Conservation (phyloP, 805 yeast genomes). For the Sugiyamaella floridensis region DNA sequence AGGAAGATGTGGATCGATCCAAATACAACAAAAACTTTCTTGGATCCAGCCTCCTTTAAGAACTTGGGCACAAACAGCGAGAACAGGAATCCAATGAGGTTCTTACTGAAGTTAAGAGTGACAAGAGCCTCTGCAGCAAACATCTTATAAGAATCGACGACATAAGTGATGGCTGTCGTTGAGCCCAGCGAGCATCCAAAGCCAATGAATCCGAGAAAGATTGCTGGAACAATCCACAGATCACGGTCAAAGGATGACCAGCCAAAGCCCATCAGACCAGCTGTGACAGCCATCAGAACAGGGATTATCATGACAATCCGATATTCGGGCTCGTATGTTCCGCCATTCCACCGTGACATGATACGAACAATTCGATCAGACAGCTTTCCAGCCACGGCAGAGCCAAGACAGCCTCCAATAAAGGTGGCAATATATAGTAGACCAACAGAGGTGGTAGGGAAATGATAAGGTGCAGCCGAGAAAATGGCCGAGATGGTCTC, state of each 20-base stretch:
- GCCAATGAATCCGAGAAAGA: conserved; percentile 49
- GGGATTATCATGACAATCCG: conserved; percentile 49
- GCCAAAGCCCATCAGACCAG: conserved; percentile 59
- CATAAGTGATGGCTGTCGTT: conserved; percentile 53
- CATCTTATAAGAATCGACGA: conserved; percentile 50
- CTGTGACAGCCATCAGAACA: conserved; percentile 36
- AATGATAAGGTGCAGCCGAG: conserved; percentile 39
- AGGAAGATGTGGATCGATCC: conserved; percentile 46
- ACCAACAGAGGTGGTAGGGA: conserved; percentile 42
- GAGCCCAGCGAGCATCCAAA: conserved; percentile 58
- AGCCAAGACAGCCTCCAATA: conserved; percentile 51
- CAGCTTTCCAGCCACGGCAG: conserved; percentile 44
- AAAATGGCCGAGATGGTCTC: conserved; percentile 50
- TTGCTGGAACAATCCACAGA: conserved; percentile 50
- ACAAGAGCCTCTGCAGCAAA: conserved; percentile 56
- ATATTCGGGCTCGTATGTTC: conserved; percentile 59
- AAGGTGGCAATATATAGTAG: conserved; percentile 50
- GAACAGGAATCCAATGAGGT: conserved; percentile 48
- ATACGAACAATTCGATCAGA: conserved; percentile 44
- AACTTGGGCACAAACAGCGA: conserved; percentile 50
- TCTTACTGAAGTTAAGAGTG: conserved; percentile 48
- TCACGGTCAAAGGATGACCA: conserved; percentile 46
- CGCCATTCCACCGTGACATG: conserved; percentile 42
- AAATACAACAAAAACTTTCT: conserved; percentile 44
- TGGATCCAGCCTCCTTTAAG: conserved; percentile 36